phyloP scores from a whole-genome alignment of 2,329 filamentous ascomycete genomes.

The Polychaeton citri region DNA sequence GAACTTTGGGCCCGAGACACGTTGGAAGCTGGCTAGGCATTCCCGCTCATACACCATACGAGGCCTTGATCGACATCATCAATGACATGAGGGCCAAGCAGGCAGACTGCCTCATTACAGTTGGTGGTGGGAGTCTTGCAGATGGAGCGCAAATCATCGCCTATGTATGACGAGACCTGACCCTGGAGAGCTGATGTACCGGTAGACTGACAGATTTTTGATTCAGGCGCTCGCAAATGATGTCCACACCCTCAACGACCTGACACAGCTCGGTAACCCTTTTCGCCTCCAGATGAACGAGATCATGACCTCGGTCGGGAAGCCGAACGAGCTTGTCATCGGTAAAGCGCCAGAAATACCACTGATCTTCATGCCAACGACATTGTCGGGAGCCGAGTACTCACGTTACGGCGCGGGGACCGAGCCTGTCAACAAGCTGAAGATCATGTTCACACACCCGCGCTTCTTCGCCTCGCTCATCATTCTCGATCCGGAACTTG shows the following conservation, averaged over 20 bases:
- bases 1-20: slow-evolving; percentile 25
- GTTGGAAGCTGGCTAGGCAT: slow-evolving; percentile 39
- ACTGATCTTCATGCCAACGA: slow-evolving; percentile 29
- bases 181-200: too few relatives aligned
- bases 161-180: too few relatives aligned
- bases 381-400: slow-evolving; percentile 30
- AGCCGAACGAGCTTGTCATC: neutral
- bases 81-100: slow-evolving; percentile 24
- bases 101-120: slow-evolving; percentile 39
- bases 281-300: too few relatives aligned
- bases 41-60: slow-evolving; percentile 41
- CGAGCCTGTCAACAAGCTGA: slow-evolving; percentile 15
- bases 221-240: slow-evolving; percentile 7
- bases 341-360: slow-evolving; percentile 15
- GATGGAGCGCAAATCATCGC: slow-evolving; percentile 44
- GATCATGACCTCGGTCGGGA: too few relatives aligned
- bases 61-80: slow-evolving; percentile 37
- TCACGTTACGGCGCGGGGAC: slow-evolving; percentile 27
- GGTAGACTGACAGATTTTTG: too few relatives aligned
- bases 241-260: slow-evolving; percentile 3
- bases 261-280: too few relatives aligned
- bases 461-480: slow-evolving; percentile 36
- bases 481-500: slow-evolving; percentile 43
- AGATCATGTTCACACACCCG: slow-evolving; percentile 17
- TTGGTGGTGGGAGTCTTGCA: slow-evolving; percentile 43